Evolutionary conservation across 108 stramenopile species (phyloP), one percentile per base, ranked within the genome.

Genomic region (Skeletonema menzelii): DNA sequence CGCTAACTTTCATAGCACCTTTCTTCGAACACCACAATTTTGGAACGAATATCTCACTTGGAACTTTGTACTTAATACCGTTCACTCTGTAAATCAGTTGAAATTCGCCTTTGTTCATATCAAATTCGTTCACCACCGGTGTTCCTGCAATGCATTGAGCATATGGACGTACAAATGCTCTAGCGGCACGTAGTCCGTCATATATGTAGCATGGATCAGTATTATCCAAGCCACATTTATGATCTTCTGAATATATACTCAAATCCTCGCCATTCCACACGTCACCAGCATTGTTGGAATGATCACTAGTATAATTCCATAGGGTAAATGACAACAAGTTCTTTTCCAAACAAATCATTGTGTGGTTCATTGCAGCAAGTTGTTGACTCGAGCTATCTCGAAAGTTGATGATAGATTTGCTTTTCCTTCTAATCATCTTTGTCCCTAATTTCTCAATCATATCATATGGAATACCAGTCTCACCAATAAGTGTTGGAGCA

Each of bases 211-310:
- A 59, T 1, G 63, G 56, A n/a, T 73, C 65, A 1, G 63, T 42
- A 20, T 34, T 26, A 27, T 73, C 57, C 56, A 65, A 56, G 26
- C 72, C 72, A 4, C 53, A 20, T 26, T 73, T 73, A 34, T 83
- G 77, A 35, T 83, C 82, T 14, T 62, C 27, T 19, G 63, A 59
- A 38, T 66, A 83, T 3, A 83, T 24, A 13, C 68, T 70, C 44
- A 83, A 61, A 63, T 83, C 72, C 38, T 83, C 82, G 1, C 72
- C 77, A 44, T 83, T 83, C 82, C 82, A 83, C 19, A 57, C 15
- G 32, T 83, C 82, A 8, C 82, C 82, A 24, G 13, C 31, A 8
- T 3, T 17, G 31, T 83, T 67, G 32, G 72, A 60, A 56, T 83
- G 77, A 27, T 83, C 77, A 1, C 72, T 44, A 40, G 76, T 65